phyloP scores from a whole-genome alignment of 305 asterid genomes.

The Solanum hybrid region DNA sequence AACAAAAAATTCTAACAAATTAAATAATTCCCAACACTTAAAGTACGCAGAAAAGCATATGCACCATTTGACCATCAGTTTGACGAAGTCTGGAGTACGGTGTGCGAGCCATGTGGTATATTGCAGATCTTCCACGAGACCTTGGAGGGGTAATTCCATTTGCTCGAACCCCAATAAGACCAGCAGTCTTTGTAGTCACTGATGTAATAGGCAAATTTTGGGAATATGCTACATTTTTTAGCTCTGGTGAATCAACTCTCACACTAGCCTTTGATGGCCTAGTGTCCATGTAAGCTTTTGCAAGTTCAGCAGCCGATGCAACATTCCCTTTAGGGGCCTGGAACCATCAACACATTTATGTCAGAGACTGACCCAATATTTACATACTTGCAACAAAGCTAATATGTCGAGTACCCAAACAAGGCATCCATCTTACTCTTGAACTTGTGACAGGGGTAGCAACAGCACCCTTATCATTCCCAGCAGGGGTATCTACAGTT shows the following conservation, averaged over 20 bases:
- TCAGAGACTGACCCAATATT: background rate
- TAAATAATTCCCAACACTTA: background rate
- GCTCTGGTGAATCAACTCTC: slow-evolving; percentile 33
- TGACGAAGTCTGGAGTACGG: slow-evolving; percentile 28
- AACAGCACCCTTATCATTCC: slow-evolving; percentile 11
- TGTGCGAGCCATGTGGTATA: slow-evolving; percentile 37
- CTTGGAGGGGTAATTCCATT: slow-evolving; percentile 59
- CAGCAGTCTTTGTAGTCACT: slow-evolving; percentile 27
- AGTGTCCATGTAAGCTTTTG: slow-evolving; percentile 76
- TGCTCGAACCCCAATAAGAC: slow-evolving; percentile 32
- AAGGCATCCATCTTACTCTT: slow-evolving; percentile 31
- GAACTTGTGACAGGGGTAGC: slow-evolving; percentile 30
- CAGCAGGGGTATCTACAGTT: slow-evolving; percentile 3
- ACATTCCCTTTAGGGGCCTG: slow-evolving; percentile 52
- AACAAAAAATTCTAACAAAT: background rate
- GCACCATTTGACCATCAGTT: slow-evolving; percentile 31
- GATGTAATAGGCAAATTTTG: slow-evolving; percentile 33
- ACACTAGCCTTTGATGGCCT: slow-evolving; percentile 40
- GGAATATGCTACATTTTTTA: slow-evolving; percentile 21
- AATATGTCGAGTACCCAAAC: background rate
- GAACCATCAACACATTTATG: slow-evolving; percentile 4
- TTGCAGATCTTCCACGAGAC: slow-evolving; percentile 62
- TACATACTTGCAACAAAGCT: background rate
- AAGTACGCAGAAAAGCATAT: background rate
- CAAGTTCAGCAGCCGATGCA: slow-evolving; percentile 81